Evolutionary conservation across 208 protist genomes (phyloP).

Genomic region (Crithidia acanthocephali): DNA sequence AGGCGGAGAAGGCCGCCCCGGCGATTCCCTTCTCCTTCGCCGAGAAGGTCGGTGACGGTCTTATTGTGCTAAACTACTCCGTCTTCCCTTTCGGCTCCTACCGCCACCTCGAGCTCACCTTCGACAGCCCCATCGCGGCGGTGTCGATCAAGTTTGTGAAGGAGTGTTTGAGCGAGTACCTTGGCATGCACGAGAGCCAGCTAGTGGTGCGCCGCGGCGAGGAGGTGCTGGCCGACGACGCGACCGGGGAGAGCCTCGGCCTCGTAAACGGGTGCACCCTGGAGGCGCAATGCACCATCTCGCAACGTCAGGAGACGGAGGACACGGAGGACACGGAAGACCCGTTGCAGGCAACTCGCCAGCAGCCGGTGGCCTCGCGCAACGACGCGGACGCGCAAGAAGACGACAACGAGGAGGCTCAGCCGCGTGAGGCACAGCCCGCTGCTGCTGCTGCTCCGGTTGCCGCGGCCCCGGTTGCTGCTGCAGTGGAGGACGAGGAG

Average conservation of each 20-base stretch:
- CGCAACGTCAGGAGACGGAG: slow-evolving; percentile 1
- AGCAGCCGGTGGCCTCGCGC: neutral
- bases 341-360: neutral
- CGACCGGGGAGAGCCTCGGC: neutral
- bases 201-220: slow-evolving; percentile 24
- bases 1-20: neutral
- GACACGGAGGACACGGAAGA: neutral
- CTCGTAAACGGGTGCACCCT: slow-evolving; percentile 11
- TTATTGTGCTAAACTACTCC: slow-evolving; percentile 36
- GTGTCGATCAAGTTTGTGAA: slow-evolving; percentile 22
- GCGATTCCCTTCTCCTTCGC: slow-evolving; percentile 22
- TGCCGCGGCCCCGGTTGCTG: neutral
- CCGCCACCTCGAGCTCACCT: slow-evolving; percentile 38
- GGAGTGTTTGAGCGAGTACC: slow-evolving; percentile 14
- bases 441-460: neutral
- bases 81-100: slow-evolving; percentile 9
- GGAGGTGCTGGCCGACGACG: slow-evolving; percentile 18
- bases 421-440: neutral
- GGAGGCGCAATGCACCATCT: slow-evolving; percentile 15
- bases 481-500: too few relatives aligned
- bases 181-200: slow-evolving; percentile 17
- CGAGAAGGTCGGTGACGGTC: slow-evolving; percentile 29
- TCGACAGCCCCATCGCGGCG: slow-evolving; percentile 19
- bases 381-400: neutral
- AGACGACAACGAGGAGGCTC: neutral